Base-by-base conservation (phyloP, 495 filamentous ascomycete species). In the Elasticomyces elasticus region DNA sequence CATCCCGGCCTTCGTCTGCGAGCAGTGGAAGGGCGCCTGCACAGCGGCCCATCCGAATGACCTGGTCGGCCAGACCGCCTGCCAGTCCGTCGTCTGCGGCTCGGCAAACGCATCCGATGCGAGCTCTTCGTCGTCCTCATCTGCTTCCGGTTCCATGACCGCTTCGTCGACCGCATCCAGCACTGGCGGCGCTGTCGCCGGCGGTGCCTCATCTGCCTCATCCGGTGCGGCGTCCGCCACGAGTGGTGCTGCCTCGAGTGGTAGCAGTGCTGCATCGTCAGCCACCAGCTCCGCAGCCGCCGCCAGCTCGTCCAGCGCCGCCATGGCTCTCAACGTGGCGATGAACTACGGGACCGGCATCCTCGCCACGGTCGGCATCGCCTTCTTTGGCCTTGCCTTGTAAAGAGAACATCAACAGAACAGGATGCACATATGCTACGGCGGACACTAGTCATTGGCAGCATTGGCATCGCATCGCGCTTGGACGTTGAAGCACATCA, bases 1-100 rank as follows among this genome's bases (percentile, higher is more conserved):
- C 24, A 65, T 83, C 28, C 81, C 81, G 38, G 79, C 72, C 69
- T 74, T 69, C 63, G 72, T 77, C 62, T 84, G 81, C 71, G 45
- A 74, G 38, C 64, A 62, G 24, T 75, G 69, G 60, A 77, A 63
- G 54, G 63, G 50, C 42, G 66, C 77, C 56, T 84, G 81, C 68
- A 73, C 79, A 58, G 33, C 58, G 4, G 52, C 66, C 35, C 65
- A 77, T 64, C 67, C 72, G 54, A 64, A 71, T 48, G 67, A 77
- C 62, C 67, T 71, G 25, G 58, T 65, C 10, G 71, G 65, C 35
- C 73, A 77, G 54, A 64, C 69, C 23, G 58, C 60, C 12, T 82
- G 79, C 70, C 62, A 25, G 50, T 60, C 58, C 50, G 45, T 68
- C 27, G 52, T 52, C 23, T 80, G 76, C 51, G 80, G 79, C 47